Base-by-base conservation (phyloP, 2,329 filamentous ascomycete genomes). In the Fusarium temperatum region DNA sequence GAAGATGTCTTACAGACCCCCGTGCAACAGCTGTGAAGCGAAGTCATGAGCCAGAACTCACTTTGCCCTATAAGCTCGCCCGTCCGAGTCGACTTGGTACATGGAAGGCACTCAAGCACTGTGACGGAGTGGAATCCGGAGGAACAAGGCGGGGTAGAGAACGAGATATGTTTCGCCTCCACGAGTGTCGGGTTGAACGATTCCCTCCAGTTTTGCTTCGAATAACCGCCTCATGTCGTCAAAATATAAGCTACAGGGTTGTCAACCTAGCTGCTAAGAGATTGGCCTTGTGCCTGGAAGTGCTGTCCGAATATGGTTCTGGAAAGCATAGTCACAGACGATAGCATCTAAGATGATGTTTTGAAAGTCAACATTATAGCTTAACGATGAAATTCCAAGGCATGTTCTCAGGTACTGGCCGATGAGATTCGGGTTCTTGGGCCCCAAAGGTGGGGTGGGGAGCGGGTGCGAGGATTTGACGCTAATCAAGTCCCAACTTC, bases 11-110 rank as follows among this genome's bases (percentile, higher is more conserved):
- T 64, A 77, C 68, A 63, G 63, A 62, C 48, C 45, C 59, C 68
- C 63, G 74, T 78, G 67, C 56, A 54, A 76, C 75, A 44, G 50
- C 47, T 53, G 50, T 73, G 75, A 76, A 78, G 77, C 77, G 77
- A 78, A 70, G 64, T 74, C 75, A 71, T 75, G 73, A 69, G 70
- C 60, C 60, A 70, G 44, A 64, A 48, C 47, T 63, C 65, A 64
- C 56, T 50, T 55, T 48, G 56, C 54, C 60, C 50, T 66, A 62
- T 57, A 58, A 56, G 51, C 56, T 67, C 64, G 60, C 60, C 50
- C 63, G 70, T 42, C 42, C 61, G 41, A 48, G 50, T 30, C 38
- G 54, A 32, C 51, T 47, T 60, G 41, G 42, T 68, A 53, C 45
- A 45, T 55, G 53, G 50, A 66, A 42, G 45, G 48, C 41, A 59